Base-by-base conservation (phyloP, 1,284 basidiomycete genomes). In the Rhizopogon parksii region DNA sequence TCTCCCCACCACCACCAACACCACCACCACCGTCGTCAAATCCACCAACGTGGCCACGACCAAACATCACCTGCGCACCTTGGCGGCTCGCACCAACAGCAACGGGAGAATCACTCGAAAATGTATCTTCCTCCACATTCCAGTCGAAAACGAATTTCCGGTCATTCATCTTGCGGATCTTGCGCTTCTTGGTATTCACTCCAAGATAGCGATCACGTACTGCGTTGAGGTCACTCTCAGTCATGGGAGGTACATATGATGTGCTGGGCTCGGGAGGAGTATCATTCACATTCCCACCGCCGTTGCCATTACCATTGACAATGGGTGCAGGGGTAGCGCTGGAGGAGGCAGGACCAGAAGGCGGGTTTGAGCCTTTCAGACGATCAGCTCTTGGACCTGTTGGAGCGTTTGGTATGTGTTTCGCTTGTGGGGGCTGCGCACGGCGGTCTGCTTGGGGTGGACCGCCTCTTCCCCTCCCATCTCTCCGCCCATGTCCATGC, bases 61-160 rank as follows among this genome's bases (percentile, higher is more conserved):
- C 91, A 70, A 91, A 90, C 85, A 91, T 91, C 32, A 91, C 80
- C 59, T 86, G 85, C 1, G 88, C 88, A 14, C 88, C 86, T 59
- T 88, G 86, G n/a, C 83, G 74, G 47, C 79, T 79, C 43, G 75
- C 76, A 1, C 82, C 84, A 4, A 79, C 77, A 19, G 81, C 78
- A 21, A 79, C 70, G 27, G 81, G 79, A 17, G 83, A 79, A 63
- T 87, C 81, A 46, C 79, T 78, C 6, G 80, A 73, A 60, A 85
- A 84, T 12, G 94, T 96, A 66, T 97, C 94, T 62, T 97, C 94
- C 63, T 87, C 86, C 46, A 85, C 85, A 62, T 93, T 94, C 95
- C 95, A 98, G 66, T 98, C 95, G 63, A 99, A 99, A n/a, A 95
- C 87, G 66, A 97, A 93, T 69, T 95, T 95, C 67, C 93, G 88